A percentile compares a stretch with the other conserved stretches of the same genome.
phyloP scores from a whole-genome alignment of 208 protist genomes.

The Trypanosoma avium region DNA sequence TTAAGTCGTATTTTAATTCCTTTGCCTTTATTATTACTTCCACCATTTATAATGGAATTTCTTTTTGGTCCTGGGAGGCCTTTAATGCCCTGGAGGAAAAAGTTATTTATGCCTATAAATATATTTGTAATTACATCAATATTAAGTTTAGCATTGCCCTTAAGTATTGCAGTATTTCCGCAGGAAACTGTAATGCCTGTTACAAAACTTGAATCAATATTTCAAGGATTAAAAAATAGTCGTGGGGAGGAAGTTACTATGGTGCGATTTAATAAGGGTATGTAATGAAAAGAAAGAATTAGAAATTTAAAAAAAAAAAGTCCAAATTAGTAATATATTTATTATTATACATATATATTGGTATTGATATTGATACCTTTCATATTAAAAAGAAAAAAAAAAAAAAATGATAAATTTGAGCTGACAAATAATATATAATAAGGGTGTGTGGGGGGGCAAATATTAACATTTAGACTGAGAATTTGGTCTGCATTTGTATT shows the following conservation, averaged over 20 bases:
- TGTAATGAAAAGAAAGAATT: no score
- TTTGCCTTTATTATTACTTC: slow-evolving; percentile 68
- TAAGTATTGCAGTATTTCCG: slow-evolving; percentile 60
- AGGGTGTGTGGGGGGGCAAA: no score
- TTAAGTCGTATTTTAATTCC: slow-evolving; percentile 65
- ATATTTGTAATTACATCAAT: slow-evolving; percentile 43
- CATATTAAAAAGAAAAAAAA: no score
- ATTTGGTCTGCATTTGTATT: no score
- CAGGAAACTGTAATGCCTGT: slow-evolving; percentile 45
- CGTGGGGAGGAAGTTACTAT: slow-evolving; percentile 35
- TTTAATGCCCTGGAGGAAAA: slow-evolving; percentile 31
- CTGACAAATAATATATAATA: no score
- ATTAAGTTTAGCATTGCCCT: slow-evolving; percentile 48
- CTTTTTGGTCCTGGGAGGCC: slow-evolving; percentile 40
- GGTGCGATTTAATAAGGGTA: slow-evolving; percentile 53
- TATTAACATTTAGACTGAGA: no score
- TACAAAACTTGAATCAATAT: slow-evolving; percentile 38
- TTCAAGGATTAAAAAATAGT: slow-evolving; percentile 36
- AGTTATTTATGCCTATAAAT: slow-evolving; percentile 52
- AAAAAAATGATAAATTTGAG: no score
- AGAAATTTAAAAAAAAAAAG: no score
- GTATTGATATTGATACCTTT: no score
- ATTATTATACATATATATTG: no score
- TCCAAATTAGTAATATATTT: no score
- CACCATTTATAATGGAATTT: slow-evolving; percentile 63